phyloP scores from a whole-genome alignment of 176 grass and related monocot species.

The Aegilops bicornis region DNA sequence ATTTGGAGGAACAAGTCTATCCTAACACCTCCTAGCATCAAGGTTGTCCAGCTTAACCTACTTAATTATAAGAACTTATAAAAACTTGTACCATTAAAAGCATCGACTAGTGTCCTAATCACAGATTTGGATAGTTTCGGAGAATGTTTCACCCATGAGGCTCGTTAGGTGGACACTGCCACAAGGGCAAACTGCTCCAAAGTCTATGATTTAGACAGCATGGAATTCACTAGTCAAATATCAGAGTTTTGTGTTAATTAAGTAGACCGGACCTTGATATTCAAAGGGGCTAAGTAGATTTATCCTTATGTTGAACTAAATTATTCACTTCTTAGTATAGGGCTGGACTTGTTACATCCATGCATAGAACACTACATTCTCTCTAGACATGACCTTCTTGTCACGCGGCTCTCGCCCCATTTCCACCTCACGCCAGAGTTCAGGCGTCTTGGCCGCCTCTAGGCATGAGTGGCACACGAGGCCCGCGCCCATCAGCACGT shows the following conservation, averaged over 20 bases:
- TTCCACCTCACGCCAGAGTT: neutral
- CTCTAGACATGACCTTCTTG: neutral
- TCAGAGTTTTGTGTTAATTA: neutral
- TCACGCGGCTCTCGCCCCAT: neutral
- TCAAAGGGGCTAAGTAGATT: neutral
- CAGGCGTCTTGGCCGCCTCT: neutral
- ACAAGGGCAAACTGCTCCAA: neutral
- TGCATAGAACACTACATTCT: neutral
- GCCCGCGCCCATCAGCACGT: slow-evolving; percentile 14
- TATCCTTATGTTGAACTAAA: neutral
- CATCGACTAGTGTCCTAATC: no score
- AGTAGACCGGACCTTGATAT: neutral
- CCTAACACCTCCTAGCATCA: no score
- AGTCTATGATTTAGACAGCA: neutral
- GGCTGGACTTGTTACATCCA: neutral
- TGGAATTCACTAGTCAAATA: neutral
- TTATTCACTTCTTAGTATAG: neutral
- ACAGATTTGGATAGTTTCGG: no score
- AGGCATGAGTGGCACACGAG: slow-evolving; percentile 28
- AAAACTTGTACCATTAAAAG: no score
- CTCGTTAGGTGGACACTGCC: neutral
- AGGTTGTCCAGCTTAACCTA: no score
- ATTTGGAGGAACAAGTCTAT: no score
- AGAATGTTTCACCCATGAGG: no score
- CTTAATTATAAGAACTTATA: no score